Conservation (phyloP, 2,329 filamentous ascomycete species). For the Exophiala aquamarina region DNA sequence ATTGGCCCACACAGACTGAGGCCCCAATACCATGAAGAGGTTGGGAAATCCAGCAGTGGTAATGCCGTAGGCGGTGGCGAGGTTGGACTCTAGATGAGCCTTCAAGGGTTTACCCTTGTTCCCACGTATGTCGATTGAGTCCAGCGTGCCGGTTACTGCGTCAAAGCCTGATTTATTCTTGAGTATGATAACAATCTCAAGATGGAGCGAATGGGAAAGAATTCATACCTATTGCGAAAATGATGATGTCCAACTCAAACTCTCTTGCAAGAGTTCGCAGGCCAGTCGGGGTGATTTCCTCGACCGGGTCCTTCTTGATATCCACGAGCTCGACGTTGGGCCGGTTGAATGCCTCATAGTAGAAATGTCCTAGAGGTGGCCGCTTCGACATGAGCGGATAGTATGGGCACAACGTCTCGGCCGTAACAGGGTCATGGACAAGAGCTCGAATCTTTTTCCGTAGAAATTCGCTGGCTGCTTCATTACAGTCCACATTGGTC, state of each 20-base stretch:
- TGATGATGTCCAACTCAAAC: conserved; percentile 36
- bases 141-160: conserved; percentile 41
- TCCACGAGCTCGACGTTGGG: conserved; percentile 48
- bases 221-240: conserved; percentile 35
- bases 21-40: conserved; percentile 30
- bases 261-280: conserved; percentile 38
- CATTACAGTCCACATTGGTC: conserved; percentile 47
- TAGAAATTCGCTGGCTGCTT: conserved; percentile 56
- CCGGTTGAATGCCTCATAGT: conserved; percentile 50
- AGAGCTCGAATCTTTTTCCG: conserved; percentile 51
- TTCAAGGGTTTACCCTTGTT: conserved; percentile 35
- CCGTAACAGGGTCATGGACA: conserved; percentile 49
- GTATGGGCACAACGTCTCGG: conserved; percentile 54
- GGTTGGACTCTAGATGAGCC: conserved; percentile 36
- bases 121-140: conserved; percentile 38
- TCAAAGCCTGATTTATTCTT: conserved; percentile 38
- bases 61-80: conserved; percentile 41
- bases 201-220: not conserved
- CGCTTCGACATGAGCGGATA: conserved; percentile 58
- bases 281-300: conserved; percentile 37
- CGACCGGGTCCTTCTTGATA: conserved; percentile 43
- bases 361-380: conserved; percentile 47
- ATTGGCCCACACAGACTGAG: not conserved
- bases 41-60: conserved; percentile 45
- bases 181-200: not conserved